Conservation (phyloP, 208 protist species). For the Trichomonas tenax region DNA sequence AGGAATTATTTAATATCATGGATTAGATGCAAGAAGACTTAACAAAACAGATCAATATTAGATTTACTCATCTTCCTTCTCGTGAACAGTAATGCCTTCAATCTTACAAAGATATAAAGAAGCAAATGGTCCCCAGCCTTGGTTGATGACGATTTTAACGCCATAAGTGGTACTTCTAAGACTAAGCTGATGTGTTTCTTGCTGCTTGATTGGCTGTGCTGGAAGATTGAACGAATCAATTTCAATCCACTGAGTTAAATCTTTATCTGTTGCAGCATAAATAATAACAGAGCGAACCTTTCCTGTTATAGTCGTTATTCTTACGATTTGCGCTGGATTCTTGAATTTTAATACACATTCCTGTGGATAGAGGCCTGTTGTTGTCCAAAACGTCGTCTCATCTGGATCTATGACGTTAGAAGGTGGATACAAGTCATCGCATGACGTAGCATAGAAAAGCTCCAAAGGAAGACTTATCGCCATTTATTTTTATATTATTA, state of each 20-base stretch:
- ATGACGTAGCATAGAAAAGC: not conserved
- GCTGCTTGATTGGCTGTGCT: not conserved
- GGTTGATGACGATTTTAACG: not conserved
- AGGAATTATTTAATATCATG: no score
- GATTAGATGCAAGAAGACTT: no score
- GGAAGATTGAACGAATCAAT: not conserved
- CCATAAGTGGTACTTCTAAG: not conserved
- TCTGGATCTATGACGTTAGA: not conserved
- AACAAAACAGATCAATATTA: no score
- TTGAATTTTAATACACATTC: not conserved
- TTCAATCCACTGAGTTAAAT: not conserved
- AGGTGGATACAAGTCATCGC: not conserved
- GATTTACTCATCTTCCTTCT: not conserved
- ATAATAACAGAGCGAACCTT: not conserved
- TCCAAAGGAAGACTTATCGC: not conserved
- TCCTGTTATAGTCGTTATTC: not conserved
- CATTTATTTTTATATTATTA: not conserved
- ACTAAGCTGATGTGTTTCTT: constrained; percentile 6
- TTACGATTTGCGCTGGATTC: constrained; percentile 1
- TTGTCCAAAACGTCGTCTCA: constrained; percentile 15
- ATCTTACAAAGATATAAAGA: not conserved
- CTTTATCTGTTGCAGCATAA: not conserved
- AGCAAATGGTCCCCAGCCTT: not conserved
- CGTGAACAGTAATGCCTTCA: not conserved
- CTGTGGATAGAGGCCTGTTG: not conserved